Base-by-base conservation (phyloP, 768 basidiomycete species). In the Termitomyces sp. region DNA sequence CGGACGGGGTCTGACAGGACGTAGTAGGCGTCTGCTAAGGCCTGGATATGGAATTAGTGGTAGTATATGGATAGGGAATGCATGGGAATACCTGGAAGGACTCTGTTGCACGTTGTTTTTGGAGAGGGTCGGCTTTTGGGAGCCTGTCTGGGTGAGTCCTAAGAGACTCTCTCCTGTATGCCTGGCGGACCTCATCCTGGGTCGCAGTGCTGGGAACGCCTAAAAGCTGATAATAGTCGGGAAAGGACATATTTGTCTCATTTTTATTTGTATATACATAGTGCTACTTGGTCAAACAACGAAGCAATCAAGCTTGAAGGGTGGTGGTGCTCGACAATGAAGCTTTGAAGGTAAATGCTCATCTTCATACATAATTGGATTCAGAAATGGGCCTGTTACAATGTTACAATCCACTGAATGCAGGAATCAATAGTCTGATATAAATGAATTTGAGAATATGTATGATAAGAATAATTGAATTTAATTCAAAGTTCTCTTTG, bases 21-120 rank as follows among this genome's bases (percentile, higher is more conserved):
- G 71, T 92, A 97, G 76, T 96, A 96, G 17, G 94, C 94, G 73
- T 97, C 95, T 57, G 95, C 94, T 64, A 97, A 87, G 8, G 89
- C 86, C 89, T 90, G 70, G 34, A 43, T 43, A 31, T 46, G 5
- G 34, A 15, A 9, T 53, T n/a, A 53, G 34, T 15, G 43, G 37
- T 32, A 17, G 43, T 63, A 37, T 63, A 42, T n/a, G 34, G 54
- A 51, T 53, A 37, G 31, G 37, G 58, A 36, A 40, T 25, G 25
- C 56, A n/a, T 25, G 53, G 32, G 7, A 17, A 5, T 65, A 87
- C 92, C 79, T 94, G 93, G 72, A 96, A 96, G 59, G 81, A 81
- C 72, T 94, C 94, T 2, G 95, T 97, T 0, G 94, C 88, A 14
- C 68, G 71, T 67, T 82, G 83, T 73, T 83, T 89, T 72, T 95